These are phyloP conservation scores for Nannochloropsis oceanica DNA, from an alignment of 108 stramenopile genomes.

Conservation along the genomic window DNA sequence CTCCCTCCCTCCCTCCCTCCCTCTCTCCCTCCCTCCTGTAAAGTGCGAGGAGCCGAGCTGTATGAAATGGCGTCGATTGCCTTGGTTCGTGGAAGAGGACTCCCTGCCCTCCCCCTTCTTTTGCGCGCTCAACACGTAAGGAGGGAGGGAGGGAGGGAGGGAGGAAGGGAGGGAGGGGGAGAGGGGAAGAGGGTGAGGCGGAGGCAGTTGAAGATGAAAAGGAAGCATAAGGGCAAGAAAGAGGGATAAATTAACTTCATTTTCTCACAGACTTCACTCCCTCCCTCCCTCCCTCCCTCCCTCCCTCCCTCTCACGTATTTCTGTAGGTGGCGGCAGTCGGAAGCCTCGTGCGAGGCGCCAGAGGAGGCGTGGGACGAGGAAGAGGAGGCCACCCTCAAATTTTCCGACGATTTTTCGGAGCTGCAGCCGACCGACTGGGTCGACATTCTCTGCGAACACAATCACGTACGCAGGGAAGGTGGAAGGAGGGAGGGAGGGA, in stretches of 20 bases:
- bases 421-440: neutral
- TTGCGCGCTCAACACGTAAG: conserved; percentile 2
- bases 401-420: neutral
- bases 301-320: neutral
- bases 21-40: neutral
- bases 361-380: conserved; percentile 4
- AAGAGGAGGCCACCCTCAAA: conserved; percentile 1
- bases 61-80: conserved; percentile 14
- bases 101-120: neutral
- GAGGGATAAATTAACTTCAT: too few species aligned
- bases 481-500: neutral
- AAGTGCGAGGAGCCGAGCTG: conserved; percentile 9
- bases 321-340: too few species aligned
- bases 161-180: neutral
- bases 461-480: neutral
- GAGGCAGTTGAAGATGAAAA: neutral
- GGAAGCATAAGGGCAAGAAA: too few species aligned
- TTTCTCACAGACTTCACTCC: too few species aligned
- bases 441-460: neutral
- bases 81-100: neutral
- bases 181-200: neutral
- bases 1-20: neutral
- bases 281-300: neutral
- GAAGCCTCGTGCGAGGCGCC: conserved; percentile 10
- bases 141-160: neutral